These are phyloP conservation scores for Gamarada debralockiae DNA, from an alignment of 495 filamentous ascomycete species.

Conservation along the genomic window DNA sequence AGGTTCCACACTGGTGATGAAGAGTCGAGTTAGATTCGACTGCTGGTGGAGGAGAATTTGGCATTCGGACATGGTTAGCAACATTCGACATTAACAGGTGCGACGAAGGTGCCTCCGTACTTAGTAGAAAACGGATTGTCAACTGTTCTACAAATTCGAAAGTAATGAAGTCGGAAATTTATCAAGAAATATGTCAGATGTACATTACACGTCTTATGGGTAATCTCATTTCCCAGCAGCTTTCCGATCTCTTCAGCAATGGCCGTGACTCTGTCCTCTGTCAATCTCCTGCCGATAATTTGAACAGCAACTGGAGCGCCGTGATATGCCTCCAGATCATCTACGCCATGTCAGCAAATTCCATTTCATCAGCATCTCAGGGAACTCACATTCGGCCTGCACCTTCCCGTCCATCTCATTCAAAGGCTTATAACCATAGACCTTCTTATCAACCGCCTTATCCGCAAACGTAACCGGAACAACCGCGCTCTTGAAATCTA, in stretches of 20 bases:
- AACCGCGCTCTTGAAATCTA: conserved; percentile 60
- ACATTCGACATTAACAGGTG: too few species aligned
- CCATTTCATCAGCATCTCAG: not conserved
- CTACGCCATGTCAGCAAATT: conserved; percentile 3
- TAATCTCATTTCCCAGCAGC: conserved; percentile 21
- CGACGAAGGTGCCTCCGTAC: too few species aligned
- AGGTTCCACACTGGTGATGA: too few species aligned
- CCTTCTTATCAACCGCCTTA: conserved; percentile 21
- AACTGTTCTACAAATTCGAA: too few species aligned
- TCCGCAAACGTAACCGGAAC: conserved; percentile 49
- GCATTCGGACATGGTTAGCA: too few species aligned
- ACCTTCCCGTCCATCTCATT: conserved; percentile 36
- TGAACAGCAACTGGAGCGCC: conserved; percentile 47
- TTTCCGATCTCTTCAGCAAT: conserved; percentile 30
- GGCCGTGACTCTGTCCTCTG: conserved; percentile 44
- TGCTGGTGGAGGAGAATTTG: too few species aligned
- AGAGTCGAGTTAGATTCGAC: too few species aligned
- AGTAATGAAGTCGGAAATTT: too few species aligned
- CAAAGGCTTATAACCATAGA: conserved; percentile 27
- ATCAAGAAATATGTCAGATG: too few species aligned
- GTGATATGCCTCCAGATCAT: conserved; percentile 41
- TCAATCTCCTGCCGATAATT: conserved; percentile 42
- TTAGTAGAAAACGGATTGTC: too few species aligned
- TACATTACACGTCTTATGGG: not conserved
- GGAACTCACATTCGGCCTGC: conserved; percentile 21